Evolutionary conservation across 1,139 yeast genomes (phyloP), one percentile per base, ranked within the genome.

Genomic region (Lodderomyces margitis): DNA sequence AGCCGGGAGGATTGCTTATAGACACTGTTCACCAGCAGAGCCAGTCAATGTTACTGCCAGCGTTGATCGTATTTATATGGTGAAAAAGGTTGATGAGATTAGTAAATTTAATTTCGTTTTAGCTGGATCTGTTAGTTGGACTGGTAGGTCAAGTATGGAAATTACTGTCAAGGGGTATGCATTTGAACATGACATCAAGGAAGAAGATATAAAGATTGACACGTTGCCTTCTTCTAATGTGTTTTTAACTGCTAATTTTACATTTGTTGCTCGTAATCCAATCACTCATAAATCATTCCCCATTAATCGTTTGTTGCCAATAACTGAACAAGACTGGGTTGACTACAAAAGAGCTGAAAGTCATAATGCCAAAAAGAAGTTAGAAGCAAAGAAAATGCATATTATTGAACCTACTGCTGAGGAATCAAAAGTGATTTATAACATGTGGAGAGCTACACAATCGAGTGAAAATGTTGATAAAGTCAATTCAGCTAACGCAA

Each of bases 101-200:
- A 72, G 75, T 44, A 79, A 81, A 50, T 83, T 76, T 64, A 87
- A 88, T 61, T 84, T 91, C 55, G 75, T 87, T 21, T 68, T 91
- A 48, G 89, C 94, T 25, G 98, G 98, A 12, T 72, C 82, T 37
- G 96, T 88, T 31, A 84, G 95, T 11, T 91, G 96, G 89, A 88
- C 96, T 0, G 98, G 98, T 42, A 72, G 87, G 46, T 86, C 95
- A 1, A 87, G 96, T 1, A 91, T 91, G 97, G 97, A 91, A 65
- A 89, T 91, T 56, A 78, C 91, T 39, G 94, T 91, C 52, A 84
- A 82, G 57, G 97, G 96, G 2, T 85, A 86, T 48, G 83, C 94
- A 2, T 82, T 82, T 47, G 81, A 78, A 41, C 77, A 73, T 28
- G 64, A 67, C 2, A 47, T 77, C 5, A 39, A 34, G 20, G 49